A percentile compares a stretch with the other conserved stretches of the same genome.
These are phyloP conservation scores for Hordeum pubiflorum DNA, from an alignment of 202 grass and related monocot genomes.

Conservation along the genomic window DNA sequence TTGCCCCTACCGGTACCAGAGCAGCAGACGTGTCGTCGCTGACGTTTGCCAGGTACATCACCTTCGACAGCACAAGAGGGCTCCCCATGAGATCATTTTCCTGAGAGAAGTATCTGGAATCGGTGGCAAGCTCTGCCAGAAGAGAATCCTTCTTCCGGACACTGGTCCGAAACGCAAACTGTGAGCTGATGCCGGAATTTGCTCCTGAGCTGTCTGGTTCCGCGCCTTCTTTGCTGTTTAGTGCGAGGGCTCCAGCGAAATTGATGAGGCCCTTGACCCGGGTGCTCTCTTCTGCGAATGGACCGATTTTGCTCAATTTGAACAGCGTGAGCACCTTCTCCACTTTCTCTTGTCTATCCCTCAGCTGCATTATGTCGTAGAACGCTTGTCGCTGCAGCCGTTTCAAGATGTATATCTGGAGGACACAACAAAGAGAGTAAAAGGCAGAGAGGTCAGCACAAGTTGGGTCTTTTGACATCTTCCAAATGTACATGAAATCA, in stretches of 20 bases:
- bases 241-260: conserved; percentile 27
- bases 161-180: conserved; percentile 64
- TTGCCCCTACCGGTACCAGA: conserved; percentile 59
- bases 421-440: background rate
- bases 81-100: conserved; percentile 44
- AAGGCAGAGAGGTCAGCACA: background rate
- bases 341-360: conserved; percentile 77
- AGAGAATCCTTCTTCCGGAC: conserved; percentile 67
- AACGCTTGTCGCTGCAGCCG: conserved; percentile 70
- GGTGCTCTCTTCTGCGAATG: conserved; percentile 53
- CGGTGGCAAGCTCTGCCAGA: conserved; percentile 50
- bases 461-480: background rate
- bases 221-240: background rate
- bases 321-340: conserved; percentile 54
- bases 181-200: conserved; percentile 42
- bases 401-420: conserved; percentile 73
- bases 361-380: conserved; percentile 73
- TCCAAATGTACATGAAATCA: background rate
- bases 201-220: conserved; percentile 31
- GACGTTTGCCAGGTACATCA: conserved; percentile 64
- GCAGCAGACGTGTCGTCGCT: conserved; percentile 43
- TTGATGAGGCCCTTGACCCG: conserved; percentile 59
- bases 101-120: conserved; percentile 27
- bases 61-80: conserved; percentile 68
- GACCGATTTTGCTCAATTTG: conserved; percentile 40